Percentiles rank a stretch among this genome's conserved stretches.
These are phyloP conservation scores for Pseudotulostoma volvatum DNA, from an alignment of 495 filamentous ascomycete genomes.

Conservation along the genomic window DNA sequence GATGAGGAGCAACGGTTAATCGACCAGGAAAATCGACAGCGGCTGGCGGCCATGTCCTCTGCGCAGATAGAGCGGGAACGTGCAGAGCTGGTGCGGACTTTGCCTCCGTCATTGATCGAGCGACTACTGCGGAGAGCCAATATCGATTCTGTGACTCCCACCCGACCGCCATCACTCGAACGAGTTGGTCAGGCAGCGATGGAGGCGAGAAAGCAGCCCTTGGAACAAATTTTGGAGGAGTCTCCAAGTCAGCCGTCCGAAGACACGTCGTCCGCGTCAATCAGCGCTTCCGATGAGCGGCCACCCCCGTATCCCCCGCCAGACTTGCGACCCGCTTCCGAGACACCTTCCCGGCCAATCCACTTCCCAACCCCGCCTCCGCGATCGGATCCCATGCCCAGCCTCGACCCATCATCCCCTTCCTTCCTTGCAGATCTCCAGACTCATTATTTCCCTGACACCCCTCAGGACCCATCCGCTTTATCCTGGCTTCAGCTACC, in stretches of 20 bases:
- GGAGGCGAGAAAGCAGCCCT: slow-evolving; percentile 1
- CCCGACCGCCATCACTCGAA: background rate
- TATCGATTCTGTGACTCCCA: slow-evolving; percentile 31
- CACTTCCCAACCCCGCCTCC: slow-evolving; percentile 45
- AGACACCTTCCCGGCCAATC: slow-evolving; percentile 26
- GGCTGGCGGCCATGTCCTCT: slow-evolving; percentile 62
- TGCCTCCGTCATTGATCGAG: slow-evolving; percentile 59
- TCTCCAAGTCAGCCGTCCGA: background rate
- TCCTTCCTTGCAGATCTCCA: slow-evolving; percentile 74
- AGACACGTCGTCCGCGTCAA: slow-evolving; percentile 3
- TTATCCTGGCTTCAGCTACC: slow-evolving; percentile 79
- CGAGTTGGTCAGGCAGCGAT: slow-evolving; percentile 16
- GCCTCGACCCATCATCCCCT: slow-evolving; percentile 67
- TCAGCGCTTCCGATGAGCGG: slow-evolving; percentile 19
- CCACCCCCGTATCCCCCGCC: slow-evolving; percentile 18
- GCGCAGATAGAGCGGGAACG: slow-evolving; percentile 64
- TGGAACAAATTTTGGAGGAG: slow-evolving; percentile 3
- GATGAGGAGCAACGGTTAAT: slow-evolving; percentile 51
- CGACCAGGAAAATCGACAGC: slow-evolving; percentile 62
- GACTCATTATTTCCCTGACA: slow-evolving; percentile 77
- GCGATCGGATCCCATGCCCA: slow-evolving; percentile 33
- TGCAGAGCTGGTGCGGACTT: slow-evolving; percentile 49
- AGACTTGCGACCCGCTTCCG: slow-evolving; percentile 29
- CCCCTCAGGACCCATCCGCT: slow-evolving; percentile 66
- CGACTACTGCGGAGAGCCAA: slow-evolving; percentile 62